Conservation (phyloP, 2,329 filamentous ascomycete genomes). For the Aspergillus viridinutans region DNA sequence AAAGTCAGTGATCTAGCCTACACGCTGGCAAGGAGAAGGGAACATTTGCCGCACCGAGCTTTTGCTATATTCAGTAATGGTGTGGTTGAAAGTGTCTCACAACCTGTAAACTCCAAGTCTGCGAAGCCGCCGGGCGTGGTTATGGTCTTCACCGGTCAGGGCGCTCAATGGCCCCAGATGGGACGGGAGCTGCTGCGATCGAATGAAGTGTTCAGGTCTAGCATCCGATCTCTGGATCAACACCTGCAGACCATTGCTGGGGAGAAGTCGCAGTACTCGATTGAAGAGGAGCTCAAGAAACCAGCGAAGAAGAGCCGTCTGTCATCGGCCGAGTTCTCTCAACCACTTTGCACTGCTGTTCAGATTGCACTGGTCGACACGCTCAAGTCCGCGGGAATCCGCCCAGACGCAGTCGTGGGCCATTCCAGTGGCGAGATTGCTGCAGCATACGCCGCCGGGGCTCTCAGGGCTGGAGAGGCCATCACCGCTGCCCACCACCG, state of each 20-base stretch:
- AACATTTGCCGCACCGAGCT: slow-evolving; percentile 15
- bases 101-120: background rate
- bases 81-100: background rate
- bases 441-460: slow-evolving; percentile 16
- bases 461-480: slow-evolving; percentile 5
- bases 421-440: slow-evolving; percentile 20
- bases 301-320: background rate
- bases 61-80: slow-evolving; percentile 1
- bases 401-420: slow-evolving; percentile 12
- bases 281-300: too few relatives aligned
- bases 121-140: slow-evolving; percentile 1
- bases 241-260: background rate
- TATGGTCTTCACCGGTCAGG: slow-evolving; percentile 20
- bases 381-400: slow-evolving; percentile 4
- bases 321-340: slow-evolving; percentile 8
- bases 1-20: slow-evolving; percentile 17
- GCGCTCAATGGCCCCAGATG: slow-evolving; percentile 19
- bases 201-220: background rate
- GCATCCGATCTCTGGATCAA: slow-evolving; percentile 2
- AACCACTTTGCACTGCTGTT: slow-evolving; percentile 17
- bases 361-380: slow-evolving; percentile 16
- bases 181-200: slow-evolving; percentile 6
- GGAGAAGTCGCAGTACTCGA: too few relatives aligned
- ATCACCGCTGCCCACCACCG: slow-evolving; percentile 8
- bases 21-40: slow-evolving; percentile 18